These are phyloP conservation scores for Psilocybe cubensis DNA, from an alignment of 768 basidiomycete genomes.

Conservation along the genomic window DNA sequence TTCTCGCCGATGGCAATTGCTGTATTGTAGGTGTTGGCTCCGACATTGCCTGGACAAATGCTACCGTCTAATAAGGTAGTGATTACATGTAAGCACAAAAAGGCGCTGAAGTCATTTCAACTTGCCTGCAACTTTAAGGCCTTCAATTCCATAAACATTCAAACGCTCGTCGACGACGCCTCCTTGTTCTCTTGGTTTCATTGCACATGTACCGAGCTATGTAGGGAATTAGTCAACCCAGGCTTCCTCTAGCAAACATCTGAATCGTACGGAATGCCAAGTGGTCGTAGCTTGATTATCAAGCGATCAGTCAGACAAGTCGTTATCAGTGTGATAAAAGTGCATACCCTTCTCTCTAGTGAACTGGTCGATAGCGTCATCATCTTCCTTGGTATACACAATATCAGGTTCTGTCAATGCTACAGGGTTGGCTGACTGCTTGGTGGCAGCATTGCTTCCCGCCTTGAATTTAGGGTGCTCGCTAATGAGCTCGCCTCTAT, in stretches of 20 bases:
- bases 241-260: not conserved
- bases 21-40: conserved; percentile 45
- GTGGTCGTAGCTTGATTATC: conserved; percentile 38
- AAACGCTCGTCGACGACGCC: conserved; percentile 68
- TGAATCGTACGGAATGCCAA: conserved; percentile 46
- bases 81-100: not conserved
- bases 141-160: conserved; percentile 62
- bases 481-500: conserved; percentile 39
- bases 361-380: conserved; percentile 44
- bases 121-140: conserved; percentile 62
- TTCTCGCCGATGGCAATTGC: conserved; percentile 61
- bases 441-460: conserved; percentile 33
- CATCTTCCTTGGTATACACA: conserved; percentile 43
- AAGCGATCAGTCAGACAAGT: not conserved
- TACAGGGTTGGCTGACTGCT: conserved; percentile 30
- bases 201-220: conserved; percentile 68
- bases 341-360: conserved; percentile 35
- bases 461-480: conserved; percentile 41
- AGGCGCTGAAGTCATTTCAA: not conserved
- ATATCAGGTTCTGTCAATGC: conserved; percentile 37
- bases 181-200: conserved; percentile 60
- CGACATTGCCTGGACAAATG: conserved; percentile 42
- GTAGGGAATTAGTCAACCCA: not conserved
- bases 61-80: conserved; percentile 33
- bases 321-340: conserved; percentile 13